A percentile compares a stretch with the other conserved stretches of the same genome.
Conservation (phyloP, 345 rosid genomes). For the Pistacia integerrima region DNA sequence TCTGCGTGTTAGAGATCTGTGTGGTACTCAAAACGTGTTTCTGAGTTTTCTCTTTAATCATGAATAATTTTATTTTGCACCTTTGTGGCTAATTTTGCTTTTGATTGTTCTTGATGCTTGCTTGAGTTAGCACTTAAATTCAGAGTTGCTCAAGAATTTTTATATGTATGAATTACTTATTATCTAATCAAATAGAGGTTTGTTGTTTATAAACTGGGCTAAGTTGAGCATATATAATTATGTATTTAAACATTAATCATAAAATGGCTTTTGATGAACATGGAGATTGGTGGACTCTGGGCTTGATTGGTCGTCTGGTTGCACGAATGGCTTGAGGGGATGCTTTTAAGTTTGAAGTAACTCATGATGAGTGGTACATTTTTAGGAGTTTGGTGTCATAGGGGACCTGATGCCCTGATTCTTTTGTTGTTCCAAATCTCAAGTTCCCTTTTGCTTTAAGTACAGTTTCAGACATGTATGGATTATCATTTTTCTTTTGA, state of each 20-base stretch:
- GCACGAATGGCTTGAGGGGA: background rate
- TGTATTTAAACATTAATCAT: background rate
- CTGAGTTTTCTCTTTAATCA: background rate
- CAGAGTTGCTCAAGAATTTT: background rate
- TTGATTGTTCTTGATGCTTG: background rate
- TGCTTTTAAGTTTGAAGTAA: background rate
- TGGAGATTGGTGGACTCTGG: background rate
- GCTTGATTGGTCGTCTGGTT: background rate
- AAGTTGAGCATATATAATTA: background rate
- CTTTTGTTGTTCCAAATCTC: background rate
- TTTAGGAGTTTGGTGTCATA: background rate
- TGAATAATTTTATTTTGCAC: background rate
- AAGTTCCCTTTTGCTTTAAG: background rate
- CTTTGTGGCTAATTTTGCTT: background rate
- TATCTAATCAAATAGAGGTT: background rate
- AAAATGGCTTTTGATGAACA: background rate
- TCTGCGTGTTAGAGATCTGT: background rate
- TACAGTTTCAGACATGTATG: background rate
- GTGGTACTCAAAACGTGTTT: background rate
- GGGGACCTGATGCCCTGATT: background rate
- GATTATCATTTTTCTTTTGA: background rate
- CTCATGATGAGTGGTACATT: background rate
- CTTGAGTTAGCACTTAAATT: background rate
- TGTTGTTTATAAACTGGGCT: background rate
- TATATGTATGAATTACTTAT: background rate